These are phyloP conservation scores for Lobosporangium transversale DNA, from an alignment of 192 early-diverging fungal species.

Conservation along the genomic window DNA sequence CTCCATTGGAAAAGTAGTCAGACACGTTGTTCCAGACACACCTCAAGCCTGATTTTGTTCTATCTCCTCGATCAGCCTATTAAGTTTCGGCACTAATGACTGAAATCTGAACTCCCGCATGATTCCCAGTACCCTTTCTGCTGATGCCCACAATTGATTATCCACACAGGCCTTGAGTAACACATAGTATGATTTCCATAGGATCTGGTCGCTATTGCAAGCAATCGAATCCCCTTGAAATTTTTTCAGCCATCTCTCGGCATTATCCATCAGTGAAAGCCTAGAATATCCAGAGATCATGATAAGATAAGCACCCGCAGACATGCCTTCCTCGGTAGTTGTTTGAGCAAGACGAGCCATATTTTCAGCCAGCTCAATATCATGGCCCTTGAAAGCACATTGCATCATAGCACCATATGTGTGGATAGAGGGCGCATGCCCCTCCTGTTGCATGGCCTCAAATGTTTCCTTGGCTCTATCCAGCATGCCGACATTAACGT, in stretches of 20 bases:
- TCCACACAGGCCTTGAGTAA: slow-evolving; percentile 25
- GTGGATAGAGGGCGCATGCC: slow-evolving; percentile 23
- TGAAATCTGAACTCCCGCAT: slow-evolving; percentile 24
- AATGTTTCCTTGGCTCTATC: slow-evolving; percentile 7
- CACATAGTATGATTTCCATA: slow-evolving; percentile 28
- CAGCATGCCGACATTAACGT: slow-evolving; percentile 3
- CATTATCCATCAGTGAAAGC: slow-evolving; percentile 35
- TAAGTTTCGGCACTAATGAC: slow-evolving; percentile 23
- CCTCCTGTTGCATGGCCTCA: slow-evolving; percentile 24
- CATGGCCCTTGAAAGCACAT: slow-evolving; percentile 16
- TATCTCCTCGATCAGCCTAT: slow-evolving; percentile 10
- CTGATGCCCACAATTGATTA: slow-evolving; percentile 15
- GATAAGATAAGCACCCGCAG: slow-evolving; percentile 26
- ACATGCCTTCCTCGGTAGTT: slow-evolving; percentile 18
- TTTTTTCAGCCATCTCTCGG: slow-evolving; percentile 27
- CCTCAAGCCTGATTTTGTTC: too few species aligned
- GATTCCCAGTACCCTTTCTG: slow-evolving; percentile 11
- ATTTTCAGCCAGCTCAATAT: slow-evolving; percentile 28
- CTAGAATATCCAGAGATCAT: slow-evolving; percentile 35
- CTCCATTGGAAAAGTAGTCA: too few species aligned
- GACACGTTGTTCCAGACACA: too few species aligned
- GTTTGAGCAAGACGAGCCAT: slow-evolving; percentile 27
- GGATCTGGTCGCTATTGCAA: background rate
- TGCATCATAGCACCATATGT: slow-evolving; percentile 48
- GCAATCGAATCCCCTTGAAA: background rate